Evolutionary conservation across 2,329 filamentous ascomycete species (phyloP).

Genomic region (Beauveria rudraprayagi): DNA sequence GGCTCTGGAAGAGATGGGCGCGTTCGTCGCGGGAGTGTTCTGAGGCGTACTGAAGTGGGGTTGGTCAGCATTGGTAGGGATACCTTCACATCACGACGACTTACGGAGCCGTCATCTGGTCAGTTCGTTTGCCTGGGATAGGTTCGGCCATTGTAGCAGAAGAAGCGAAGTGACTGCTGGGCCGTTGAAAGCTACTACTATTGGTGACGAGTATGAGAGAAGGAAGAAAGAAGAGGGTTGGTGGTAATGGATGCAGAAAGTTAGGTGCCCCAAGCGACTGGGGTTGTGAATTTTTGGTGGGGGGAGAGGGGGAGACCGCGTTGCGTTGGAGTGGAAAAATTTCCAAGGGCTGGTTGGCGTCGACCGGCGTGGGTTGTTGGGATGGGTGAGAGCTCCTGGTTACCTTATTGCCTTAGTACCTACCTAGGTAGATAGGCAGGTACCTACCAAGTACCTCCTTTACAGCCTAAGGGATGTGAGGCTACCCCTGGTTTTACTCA

Average conservation of each 20-base stretch:
- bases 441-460: neutral
- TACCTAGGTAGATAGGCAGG: neutral
- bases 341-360: slow-evolving; percentile 20
- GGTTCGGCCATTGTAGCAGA: slow-evolving; percentile 50
- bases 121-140: slow-evolving; percentile 55
- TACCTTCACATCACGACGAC: slow-evolving; percentile 25
- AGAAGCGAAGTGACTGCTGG: slow-evolving; percentile 14
- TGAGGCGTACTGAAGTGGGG: slow-evolving; percentile 74
- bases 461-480: neutral
- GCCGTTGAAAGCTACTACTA: slow-evolving; percentile 1
- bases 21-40: slow-evolving; percentile 92
- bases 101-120: slow-evolving; percentile 50
- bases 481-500: neutral
- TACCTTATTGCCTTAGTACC: no score
- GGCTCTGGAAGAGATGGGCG: slow-evolving; percentile 94
- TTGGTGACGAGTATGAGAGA: slow-evolving; percentile 18
- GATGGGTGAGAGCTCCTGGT: neutral
- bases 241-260: slow-evolving; percentile 24
- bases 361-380: slow-evolving; percentile 8
- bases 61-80: slow-evolving; percentile 32
- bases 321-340: slow-evolving; percentile 23
- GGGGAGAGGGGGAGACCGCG: slow-evolving; percentile 16
- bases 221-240: slow-evolving; percentile 16
- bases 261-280: slow-evolving; percentile 24
- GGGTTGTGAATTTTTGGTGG: slow-evolving; percentile 32